Evolutionary conservation across 192 early-diverging fungal species (phyloP).

Genomic region (Coemansia sp.): DNA sequence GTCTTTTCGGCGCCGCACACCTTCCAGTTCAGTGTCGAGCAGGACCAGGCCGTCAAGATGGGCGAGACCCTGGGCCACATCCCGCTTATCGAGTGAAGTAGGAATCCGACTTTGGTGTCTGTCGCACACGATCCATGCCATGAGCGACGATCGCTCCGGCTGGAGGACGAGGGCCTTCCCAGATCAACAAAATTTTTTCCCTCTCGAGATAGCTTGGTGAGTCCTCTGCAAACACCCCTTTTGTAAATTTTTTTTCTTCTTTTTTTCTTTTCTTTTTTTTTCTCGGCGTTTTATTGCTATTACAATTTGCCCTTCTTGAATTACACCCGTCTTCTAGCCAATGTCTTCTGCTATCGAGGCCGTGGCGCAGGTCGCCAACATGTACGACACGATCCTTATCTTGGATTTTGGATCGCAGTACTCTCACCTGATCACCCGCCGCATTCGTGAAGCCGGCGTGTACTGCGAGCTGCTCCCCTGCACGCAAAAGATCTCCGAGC

Average conservation of each 20-base stretch:
- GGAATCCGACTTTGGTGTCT: background rate
- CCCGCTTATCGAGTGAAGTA: slow-evolving; percentile 1
- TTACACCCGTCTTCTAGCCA: background rate
- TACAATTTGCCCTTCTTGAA: background rate
- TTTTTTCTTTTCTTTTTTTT: slow-evolving; percentile 7
- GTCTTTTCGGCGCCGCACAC: slow-evolving; percentile 93
- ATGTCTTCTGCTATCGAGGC: slow-evolving; percentile 37
- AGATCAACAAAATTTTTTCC: background rate
- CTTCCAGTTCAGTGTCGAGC: slow-evolving; percentile 76
- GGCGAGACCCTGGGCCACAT: slow-evolving; percentile 76
- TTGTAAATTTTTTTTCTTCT: background rate
- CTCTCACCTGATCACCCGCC: slow-evolving; percentile 96
- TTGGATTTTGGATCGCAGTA: slow-evolving; percentile 99
- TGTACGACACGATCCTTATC: slow-evolving; percentile 97
- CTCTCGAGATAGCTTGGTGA: background rate
- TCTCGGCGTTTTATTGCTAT: background rate
- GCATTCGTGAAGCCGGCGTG: slow-evolving; percentile 95
- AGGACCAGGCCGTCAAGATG: slow-evolving; percentile 78
- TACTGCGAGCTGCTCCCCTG: slow-evolving; percentile 99
- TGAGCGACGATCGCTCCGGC: background rate
- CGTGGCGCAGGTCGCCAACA: slow-evolving; percentile 68
- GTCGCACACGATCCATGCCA: background rate
- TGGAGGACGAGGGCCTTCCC: background rate
- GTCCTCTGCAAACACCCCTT: background rate
- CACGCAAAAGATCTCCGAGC: slow-evolving; percentile 91